These are phyloP conservation scores for Ulota crispa DNA, from an alignment of 225 moss, liverwort and hornwort genomes.

Conservation along the genomic window DNA sequence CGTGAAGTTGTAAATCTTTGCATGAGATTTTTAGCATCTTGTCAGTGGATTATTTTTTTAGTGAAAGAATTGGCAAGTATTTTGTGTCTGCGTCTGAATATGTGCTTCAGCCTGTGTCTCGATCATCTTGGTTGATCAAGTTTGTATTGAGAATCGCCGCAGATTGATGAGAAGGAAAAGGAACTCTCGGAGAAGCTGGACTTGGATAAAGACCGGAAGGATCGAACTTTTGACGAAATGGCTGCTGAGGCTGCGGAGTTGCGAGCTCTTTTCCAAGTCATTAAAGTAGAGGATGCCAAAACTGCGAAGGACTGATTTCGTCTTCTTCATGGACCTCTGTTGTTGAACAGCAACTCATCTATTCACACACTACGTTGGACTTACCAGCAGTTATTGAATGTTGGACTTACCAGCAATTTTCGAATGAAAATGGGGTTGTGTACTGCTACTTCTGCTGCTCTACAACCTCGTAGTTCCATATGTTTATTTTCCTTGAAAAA, in stretches of 20 bases:
- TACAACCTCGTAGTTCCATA: not conserved
- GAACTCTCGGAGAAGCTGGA: conserved; percentile 70
- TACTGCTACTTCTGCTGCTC: not conserved
- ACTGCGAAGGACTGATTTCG: not conserved
- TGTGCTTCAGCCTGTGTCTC: not conserved
- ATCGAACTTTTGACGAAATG: conserved; percentile 77
- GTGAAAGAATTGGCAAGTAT: not conserved
- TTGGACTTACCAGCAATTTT: not conserved
- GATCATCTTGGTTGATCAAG: conserved; percentile 11
- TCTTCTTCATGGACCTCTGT: not conserved
- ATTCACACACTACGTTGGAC: not conserved
- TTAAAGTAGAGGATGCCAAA: not conserved
- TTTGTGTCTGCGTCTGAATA: not conserved
- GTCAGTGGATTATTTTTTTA: not conserved
- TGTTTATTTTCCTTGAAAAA: no score
- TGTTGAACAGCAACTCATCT: not conserved
- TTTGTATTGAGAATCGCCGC: conserved; percentile 6
- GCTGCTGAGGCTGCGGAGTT: conserved; percentile 79
- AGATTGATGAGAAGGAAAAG: conserved; percentile 89
- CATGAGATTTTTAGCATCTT: not conserved
- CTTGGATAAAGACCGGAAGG: conserved; percentile 79
- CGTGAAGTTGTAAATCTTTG: not conserved
- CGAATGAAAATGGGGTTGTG: not conserved
- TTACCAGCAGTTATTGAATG: not conserved
- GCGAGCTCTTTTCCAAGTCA: conserved; percentile 66